phyloP scores from a whole-genome alignment of 2,329 filamentous ascomycete genomes.

The Diaporthe sp. region DNA sequence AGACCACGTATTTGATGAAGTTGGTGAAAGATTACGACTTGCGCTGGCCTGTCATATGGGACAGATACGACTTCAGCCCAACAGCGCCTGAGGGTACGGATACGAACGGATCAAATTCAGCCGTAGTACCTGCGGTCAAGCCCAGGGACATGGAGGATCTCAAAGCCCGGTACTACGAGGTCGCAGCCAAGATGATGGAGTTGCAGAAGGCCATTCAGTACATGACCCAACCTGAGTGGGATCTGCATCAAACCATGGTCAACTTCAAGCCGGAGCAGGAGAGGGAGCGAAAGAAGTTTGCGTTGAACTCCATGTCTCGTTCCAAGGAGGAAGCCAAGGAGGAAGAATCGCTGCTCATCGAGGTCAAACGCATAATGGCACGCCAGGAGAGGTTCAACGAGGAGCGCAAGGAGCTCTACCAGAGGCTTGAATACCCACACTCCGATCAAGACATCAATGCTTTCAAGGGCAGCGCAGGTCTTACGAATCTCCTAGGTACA shows the following conservation, averaged over 20 bases:
- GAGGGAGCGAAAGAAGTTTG: constrained; percentile 85
- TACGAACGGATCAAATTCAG: constrained; percentile 63
- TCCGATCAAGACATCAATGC: constrained; percentile 77
- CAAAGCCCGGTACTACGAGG: constrained; percentile 90
- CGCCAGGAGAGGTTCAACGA: constrained; percentile 89
- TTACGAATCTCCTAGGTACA: constrained; percentile 46
- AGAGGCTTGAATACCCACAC: constrained; percentile 85
- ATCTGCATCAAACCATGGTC: constrained; percentile 85
- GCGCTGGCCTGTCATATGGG: constrained; percentile 91
- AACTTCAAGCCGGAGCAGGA: constrained; percentile 90
- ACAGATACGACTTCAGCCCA: constrained; percentile 85
- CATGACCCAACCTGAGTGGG: constrained; percentile 90
- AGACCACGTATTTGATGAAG: constrained; percentile 91
- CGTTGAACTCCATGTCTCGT: constrained; percentile 82
- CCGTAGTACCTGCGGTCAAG: constrained; percentile 67
- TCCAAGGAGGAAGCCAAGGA: constrained; percentile 91
- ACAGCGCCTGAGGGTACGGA: constrained; percentile 61
- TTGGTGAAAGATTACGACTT: constrained; percentile 84
- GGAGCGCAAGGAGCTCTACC: constrained; percentile 89
- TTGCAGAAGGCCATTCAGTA: constrained; percentile 83
- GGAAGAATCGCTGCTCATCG: constrained; percentile 89
- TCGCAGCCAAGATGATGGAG: constrained; percentile 86
- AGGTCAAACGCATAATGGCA: constrained; percentile 91
- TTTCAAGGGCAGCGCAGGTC: constrained; percentile 39
- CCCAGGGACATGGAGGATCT: constrained; percentile 87